phyloP scores from a whole-genome alignment of 768 basidiomycete species.

The Kwoniella heveanensis region DNA sequence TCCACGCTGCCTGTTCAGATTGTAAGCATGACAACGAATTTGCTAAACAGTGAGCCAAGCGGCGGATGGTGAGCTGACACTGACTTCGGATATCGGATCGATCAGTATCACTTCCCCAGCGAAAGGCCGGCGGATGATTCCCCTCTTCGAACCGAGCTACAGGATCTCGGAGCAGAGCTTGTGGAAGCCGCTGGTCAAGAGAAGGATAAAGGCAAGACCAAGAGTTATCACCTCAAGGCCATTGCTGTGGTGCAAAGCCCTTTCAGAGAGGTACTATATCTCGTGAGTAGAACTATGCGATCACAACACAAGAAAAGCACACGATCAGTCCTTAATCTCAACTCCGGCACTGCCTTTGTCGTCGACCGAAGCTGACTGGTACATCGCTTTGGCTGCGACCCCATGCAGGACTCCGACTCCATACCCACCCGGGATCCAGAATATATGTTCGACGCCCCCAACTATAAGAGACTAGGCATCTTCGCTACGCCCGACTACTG shows the following conservation, averaged over 20 bases:
- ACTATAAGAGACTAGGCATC: constrained; percentile 56
- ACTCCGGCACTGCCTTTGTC: too few species aligned
- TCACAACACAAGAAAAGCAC: too few species aligned
- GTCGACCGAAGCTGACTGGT: too few species aligned
- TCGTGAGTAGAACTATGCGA: too few species aligned
- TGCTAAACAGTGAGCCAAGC: too few species aligned
- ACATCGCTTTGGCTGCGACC: not conserved
- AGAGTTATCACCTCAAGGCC: constrained; percentile 55
- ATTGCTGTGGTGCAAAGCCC: constrained; percentile 53
- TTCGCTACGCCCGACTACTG: constrained; percentile 57
- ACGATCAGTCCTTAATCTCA: too few species aligned
- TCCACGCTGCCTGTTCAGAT: constrained; percentile 50
- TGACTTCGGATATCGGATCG: too few species aligned
- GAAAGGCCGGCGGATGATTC: constrained; percentile 54
- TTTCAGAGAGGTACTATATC: constrained; percentile 58
- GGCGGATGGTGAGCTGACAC: not conserved
- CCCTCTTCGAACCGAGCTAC: constrained; percentile 57
- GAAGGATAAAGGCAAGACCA: constrained; percentile 53
- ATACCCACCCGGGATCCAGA: constrained; percentile 54
- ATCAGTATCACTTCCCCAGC: constrained; percentile 57
- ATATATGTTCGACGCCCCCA: constrained; percentile 57
- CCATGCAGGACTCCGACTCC: constrained; percentile 49
- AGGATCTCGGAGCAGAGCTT: constrained; percentile 61
- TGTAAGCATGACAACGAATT: constrained; percentile 23
- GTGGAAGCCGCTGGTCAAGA: constrained; percentile 51